Evolutionary conservation across 2,329 filamentous ascomycete species (phyloP), one percentile per base, ranked within the genome.

Genomic region (Pyrenochaeta sp.): DNA sequence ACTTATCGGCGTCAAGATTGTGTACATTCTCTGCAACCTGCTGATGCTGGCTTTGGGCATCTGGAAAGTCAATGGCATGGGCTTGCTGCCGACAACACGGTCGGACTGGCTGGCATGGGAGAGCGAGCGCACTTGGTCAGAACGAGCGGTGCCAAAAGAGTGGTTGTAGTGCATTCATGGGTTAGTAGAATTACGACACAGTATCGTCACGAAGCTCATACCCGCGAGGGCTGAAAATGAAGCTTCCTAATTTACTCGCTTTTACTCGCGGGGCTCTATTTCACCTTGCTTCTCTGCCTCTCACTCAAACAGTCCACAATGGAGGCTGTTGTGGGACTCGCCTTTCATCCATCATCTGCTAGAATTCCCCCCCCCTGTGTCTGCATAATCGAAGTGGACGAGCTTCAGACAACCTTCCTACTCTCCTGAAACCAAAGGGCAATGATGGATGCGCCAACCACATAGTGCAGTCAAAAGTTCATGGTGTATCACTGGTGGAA

Each of bases 101-200:
- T 97, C 92, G 63, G 95, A 99, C 77, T 99, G 95, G 95, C 81
- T 99, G 68, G 94, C 94, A 51, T 99, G 95, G 95, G 95, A 99
- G 75, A 82, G 83, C 15, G 87, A 90, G 73, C 84, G 90, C 70
- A 69, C 64, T 11, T 75, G 72, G 72, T 69, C 65, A 18, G 73
- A 75, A 58, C 62, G 68, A 61, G 73, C 71, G 7, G 68, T 75
- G 46, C 73, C 73, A 0, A 60, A 58, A 52, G 72, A 74, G 44
- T 75, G 73, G 73, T 49, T 75, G 50, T 75, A 56, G 27, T 42
- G 4, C 36, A 21, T 37, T 4, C n/a, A 12, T 35, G 32, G 27
- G 17, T 2, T 30, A 17, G 37, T 31, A 2, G 10, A 39, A 14
- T 6, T 39, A n/a, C 20, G 14, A 12, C 4, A 11, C 36, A 20